These are phyloP conservation scores for Candida anglica DNA, from an alignment of 805 yeast genomes.

Conservation along the genomic window DNA sequence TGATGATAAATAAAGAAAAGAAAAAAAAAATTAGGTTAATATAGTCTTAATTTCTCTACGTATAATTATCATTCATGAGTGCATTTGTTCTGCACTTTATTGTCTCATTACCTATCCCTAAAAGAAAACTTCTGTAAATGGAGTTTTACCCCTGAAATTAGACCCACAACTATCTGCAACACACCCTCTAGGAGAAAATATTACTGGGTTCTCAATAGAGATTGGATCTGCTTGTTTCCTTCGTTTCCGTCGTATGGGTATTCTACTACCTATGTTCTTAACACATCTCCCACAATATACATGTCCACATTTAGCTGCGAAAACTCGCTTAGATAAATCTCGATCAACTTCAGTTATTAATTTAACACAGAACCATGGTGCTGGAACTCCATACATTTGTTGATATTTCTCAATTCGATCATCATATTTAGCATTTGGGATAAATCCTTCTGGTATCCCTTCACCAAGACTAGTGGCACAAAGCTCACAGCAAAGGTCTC, in stretches of 20 bases:
- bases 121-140: conserved; percentile 51
- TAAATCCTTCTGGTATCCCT: conserved; percentile 59
- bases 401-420: conserved; percentile 20
- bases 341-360: conserved; percentile 51
- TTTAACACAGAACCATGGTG: conserved; percentile 62
- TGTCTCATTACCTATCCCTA: conserved; percentile 4
- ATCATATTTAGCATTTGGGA: conserved; percentile 29
- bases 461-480: conserved; percentile 74
- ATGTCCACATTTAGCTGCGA: conserved; percentile 73
- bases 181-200: conserved; percentile 56
- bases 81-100: no score
- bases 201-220: conserved; percentile 28
- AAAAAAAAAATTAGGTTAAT: not conserved
- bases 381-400: conserved; percentile 31
- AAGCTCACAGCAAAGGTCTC: conserved; percentile 43
- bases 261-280: conserved; percentile 52
- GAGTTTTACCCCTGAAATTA: conserved; percentile 38
- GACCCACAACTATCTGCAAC: conserved; percentile 49
- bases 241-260: conserved; percentile 16
- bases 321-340: conserved; percentile 62
- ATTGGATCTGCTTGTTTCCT: conserved; percentile 9
- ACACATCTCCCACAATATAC: conserved; percentile 84
- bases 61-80: no score
- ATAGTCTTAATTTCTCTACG: not conserved
- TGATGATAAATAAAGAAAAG: not conserved